Conservation (phyloP, 2,329 filamentous ascomycete species). For the Botrytis hyacinthi region DNA sequence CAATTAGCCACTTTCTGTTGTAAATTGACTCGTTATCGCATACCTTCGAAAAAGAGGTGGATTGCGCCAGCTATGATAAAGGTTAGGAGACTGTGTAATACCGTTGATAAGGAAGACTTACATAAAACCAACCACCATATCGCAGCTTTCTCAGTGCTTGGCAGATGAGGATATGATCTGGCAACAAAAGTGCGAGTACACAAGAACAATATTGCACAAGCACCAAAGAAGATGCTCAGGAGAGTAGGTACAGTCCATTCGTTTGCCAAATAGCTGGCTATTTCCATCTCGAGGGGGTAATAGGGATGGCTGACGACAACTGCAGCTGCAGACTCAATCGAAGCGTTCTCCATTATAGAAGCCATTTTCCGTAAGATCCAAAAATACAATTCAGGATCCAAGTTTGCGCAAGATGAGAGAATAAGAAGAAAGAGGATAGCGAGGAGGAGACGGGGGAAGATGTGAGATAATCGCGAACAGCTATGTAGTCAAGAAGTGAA, state of each 20-base stretch:
- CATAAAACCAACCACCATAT: conserved; percentile 77
- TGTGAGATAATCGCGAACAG: background rate
- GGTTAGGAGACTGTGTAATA: background rate
- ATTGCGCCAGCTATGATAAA: conserved; percentile 33
- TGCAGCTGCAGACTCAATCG: conserved; percentile 22
- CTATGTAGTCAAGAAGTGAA: conserved; percentile 9
- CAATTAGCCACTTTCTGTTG: background rate
- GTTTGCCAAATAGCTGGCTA: conserved; percentile 66
- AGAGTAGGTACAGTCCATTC: conserved; percentile 58
- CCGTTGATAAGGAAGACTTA: conserved; percentile 41
- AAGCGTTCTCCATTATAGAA: conserved; percentile 28
- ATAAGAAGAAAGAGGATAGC: background rate
- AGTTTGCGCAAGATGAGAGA: conserved; percentile 1
- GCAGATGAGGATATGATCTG: conserved; percentile 51
- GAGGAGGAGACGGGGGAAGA: background rate
- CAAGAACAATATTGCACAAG: conserved; percentile 56
- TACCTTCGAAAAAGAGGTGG: conserved; percentile 40
- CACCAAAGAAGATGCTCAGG: conserved; percentile 57
- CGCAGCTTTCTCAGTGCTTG: conserved; percentile 53
- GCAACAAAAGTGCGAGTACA: conserved; percentile 54
- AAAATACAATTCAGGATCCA: conserved; percentile 1
- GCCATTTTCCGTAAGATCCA: conserved; percentile 22
- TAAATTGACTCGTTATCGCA: background rate
- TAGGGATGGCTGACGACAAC: conserved; percentile 57
- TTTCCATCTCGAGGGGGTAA: conserved; percentile 62